Evolutionary conservation across 2,329 filamentous ascomycete genomes (phyloP), one percentile per base, ranked within the genome.

Genomic region (Colletotrichum zoysiae): DNA sequence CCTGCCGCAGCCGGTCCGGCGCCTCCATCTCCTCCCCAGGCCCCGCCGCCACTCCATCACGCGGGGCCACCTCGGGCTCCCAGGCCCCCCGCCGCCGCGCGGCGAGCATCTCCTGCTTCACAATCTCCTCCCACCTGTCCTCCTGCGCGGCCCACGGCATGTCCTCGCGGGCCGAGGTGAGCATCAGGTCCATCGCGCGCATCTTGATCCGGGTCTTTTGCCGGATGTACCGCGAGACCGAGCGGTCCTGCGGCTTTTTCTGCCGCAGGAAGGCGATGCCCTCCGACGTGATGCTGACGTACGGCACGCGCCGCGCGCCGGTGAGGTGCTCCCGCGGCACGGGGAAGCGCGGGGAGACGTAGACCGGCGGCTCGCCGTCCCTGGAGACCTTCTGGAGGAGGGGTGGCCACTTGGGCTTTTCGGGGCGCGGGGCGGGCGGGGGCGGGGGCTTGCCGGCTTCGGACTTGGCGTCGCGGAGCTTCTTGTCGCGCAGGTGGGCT

Each of bases 181-280:
- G 53, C 46, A 70, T 16, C 30, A 89, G 75, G 8, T 80, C 76
- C 11, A 83, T 73, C 0, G 84, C 76, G 20, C 76, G 81, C 56
- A 78, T 78, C 55, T 84, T 80, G n/a, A 86, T 79, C 76, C 88
- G 89, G 61, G 87, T 46, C 50, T 55, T 82, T 12, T 84, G 82
- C 2, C 95, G 76, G 20, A 91, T 84, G 11, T 86, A 82, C n/a
- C 44, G 35, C 30, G 85, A 87, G 26, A 95, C 80, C n/a, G 81
- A 80, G 0, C 78, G 77, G 2, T 91, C 87, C 78, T 95, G 91
- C 5, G 90, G 90, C 78, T 92, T 93, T 73, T 83, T 86, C 56
- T 91, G 80, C 46, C 93, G 89, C 38, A 95, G 79, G 76, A 95
- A 92, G 0, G 92, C 88, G 33, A 90, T 80, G 35, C 85, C 85